These are phyloP conservation scores for Pseudomicrostroma phylloplanum DNA, from an alignment of 1,284 basidiomycete species.

Conservation along the genomic window DNA sequence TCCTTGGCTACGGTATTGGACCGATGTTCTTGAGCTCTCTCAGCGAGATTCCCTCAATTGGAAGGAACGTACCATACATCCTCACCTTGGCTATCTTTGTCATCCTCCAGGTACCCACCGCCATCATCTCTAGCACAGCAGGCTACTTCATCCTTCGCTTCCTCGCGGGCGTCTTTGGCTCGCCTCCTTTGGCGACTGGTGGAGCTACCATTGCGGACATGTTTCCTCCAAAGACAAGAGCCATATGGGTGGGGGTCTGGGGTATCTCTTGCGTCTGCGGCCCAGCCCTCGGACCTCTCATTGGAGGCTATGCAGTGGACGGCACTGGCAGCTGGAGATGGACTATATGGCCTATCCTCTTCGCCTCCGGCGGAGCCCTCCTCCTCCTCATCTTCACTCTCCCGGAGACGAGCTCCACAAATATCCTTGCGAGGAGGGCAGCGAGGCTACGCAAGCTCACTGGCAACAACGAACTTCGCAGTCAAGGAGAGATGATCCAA, in stretches of 20 bases:
- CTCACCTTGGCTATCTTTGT: slow-evolving; percentile 30
- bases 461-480: slow-evolving; percentile 47
- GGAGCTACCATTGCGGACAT: slow-evolving; percentile 38
- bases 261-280: slow-evolving; percentile 27
- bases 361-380: slow-evolving; percentile 42
- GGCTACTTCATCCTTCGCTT: slow-evolving; percentile 36
- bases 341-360: slow-evolving; percentile 51
- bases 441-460: slow-evolving; percentile 49
- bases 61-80: slow-evolving; percentile 29
- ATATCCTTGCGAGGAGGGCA: slow-evolving; percentile 51
- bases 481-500: slow-evolving; percentile 47
- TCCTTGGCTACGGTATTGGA: slow-evolving; percentile 30
- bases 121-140: slow-evolving; percentile 20
- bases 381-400: slow-evolving; percentile 40
- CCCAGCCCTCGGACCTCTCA: slow-evolving; percentile 32
- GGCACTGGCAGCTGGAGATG: slow-evolving; percentile 28
- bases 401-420: slow-evolving; percentile 50
- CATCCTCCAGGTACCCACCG: slow-evolving; percentile 27
- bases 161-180: slow-evolving; percentile 33
- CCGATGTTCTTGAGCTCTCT: slow-evolving; percentile 47
- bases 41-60: slow-evolving; percentile 47
- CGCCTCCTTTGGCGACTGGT: slow-evolving; percentile 34
- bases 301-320: slow-evolving; percentile 32
- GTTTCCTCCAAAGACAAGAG: slow-evolving; percentile 13
- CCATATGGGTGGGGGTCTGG: slow-evolving; percentile 31